Conservation (phyloP, 305 asterid genomes). For the Salvia sclarea region DNA sequence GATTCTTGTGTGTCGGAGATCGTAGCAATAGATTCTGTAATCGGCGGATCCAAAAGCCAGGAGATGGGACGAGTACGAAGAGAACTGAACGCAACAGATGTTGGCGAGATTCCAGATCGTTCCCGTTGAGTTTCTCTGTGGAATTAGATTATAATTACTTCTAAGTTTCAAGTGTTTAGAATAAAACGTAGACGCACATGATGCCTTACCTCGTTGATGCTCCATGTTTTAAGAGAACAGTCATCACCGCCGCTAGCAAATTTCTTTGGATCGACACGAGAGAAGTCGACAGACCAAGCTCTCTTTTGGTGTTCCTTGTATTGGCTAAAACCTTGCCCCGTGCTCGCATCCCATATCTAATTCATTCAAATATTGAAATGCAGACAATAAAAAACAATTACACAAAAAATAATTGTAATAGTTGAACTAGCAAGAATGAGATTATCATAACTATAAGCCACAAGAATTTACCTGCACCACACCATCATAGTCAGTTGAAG, state of each 20-base stretch:
- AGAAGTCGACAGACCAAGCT: slow-evolving; percentile 77
- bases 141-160: too few relatives aligned
- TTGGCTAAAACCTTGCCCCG: slow-evolving; percentile 44
- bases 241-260: slow-evolving; percentile 79
- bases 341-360: slow-evolving; percentile 58
- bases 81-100: slow-evolving; percentile 60
- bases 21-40: slow-evolving; percentile 48
- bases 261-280: slow-evolving; percentile 52
- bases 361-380: neutral
- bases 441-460: neutral
- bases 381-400: too few relatives aligned
- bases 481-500: slow-evolving; percentile 55
- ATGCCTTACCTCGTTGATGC: slow-evolving; percentile 52
- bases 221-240: slow-evolving; percentile 66
- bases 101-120: slow-evolving; percentile 48
- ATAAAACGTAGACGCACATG: neutral
- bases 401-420: too few relatives aligned
- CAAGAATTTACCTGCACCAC: slow-evolving; percentile 47
- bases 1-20: slow-evolving; percentile 44
- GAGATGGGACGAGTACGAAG: slow-evolving; percentile 49
- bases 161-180: too few relatives aligned
- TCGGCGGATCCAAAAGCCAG: slow-evolving; percentile 55
- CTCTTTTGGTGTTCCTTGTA: slow-evolving; percentile 52
- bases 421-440: neutral
- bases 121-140: slow-evolving; percentile 42